Evolutionary conservation across 1,284 basidiomycete genomes (phyloP), one percentile per base, ranked within the genome.

Genomic region (Vanrija sp.): DNA sequence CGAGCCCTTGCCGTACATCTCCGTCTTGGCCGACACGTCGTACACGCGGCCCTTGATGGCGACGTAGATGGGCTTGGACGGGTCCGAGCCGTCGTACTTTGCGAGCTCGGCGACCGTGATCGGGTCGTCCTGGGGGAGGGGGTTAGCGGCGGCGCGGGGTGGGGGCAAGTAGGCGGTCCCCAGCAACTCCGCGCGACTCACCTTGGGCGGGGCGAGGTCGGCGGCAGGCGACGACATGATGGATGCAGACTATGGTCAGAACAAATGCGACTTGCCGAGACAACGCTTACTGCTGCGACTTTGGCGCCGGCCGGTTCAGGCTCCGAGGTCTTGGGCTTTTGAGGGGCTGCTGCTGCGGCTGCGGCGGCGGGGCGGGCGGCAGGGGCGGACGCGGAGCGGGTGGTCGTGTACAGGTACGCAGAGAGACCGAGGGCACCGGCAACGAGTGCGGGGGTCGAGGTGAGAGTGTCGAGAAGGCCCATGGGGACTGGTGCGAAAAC

Each of bases 21-120:
- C 74, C 46, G 62, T 62, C 62, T 77, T 77, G 52, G 61, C 54
- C 6, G 67, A 61, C 10, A 78, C 77, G 54, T 78, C 77, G 53
- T 74, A 78, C 8, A 78, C 72, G 34, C 82, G 74, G 29, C 75
- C 76, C 62, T 77, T 77, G 68, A 78, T 78, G 14, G 76, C 77
- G 49, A 78, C 65, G 59, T 69, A 76, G 64, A 78, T 76, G 14
- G 74, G 73, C 52, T 72, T 71, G 44, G 65, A 56, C 7, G 70
- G 63, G 55, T 75, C 69, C 3, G 61, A 58, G 40, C 77, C 77
- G 60, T 75, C 66, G 63, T 69, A 66, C 56, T 71, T 38, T 1
- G 68, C 63, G 23, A 78, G 69, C 14, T 72, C 57, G 15, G 66
- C 38, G 39, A 58, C 59, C 5, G 74, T 54, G 61, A 77, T 76